phyloP scores from a whole-genome alignment of 2,329 filamentous ascomycete species.

The Talaromyces sp. region DNA sequence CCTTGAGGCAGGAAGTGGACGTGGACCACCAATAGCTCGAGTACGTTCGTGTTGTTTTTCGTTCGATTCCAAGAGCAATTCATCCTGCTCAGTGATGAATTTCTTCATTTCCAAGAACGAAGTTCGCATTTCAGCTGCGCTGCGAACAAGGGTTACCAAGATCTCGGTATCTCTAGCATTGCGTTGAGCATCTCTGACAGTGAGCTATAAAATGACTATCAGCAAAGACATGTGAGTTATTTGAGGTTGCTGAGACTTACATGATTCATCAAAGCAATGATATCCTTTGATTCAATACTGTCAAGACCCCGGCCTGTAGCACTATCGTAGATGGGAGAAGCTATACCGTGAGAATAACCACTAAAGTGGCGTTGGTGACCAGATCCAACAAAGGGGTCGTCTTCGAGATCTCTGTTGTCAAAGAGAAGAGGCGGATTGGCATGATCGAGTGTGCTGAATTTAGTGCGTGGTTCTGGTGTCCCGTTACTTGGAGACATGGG shows the following conservation, averaged over 20 bases:
- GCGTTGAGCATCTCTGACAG: slow-evolving; percentile 91
- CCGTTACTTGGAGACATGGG: slow-evolving; percentile 47
- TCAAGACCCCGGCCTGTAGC: slow-evolving; percentile 84
- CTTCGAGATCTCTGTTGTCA: slow-evolving; percentile 47
- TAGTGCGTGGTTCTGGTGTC: slow-evolving; percentile 43
- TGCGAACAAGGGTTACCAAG: slow-evolving; percentile 84
- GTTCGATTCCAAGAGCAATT: slow-evolving; percentile 79
- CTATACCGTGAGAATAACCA: slow-evolving; percentile 87
- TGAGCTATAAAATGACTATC: slow-evolving; percentile 56
- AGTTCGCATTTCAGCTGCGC: slow-evolving; percentile 93
- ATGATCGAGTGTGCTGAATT: slow-evolving; percentile 49
- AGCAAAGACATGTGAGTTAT: slow-evolving; percentile 19
- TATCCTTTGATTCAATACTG: slow-evolving; percentile 90
- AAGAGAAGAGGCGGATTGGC: slow-evolving; percentile 48
- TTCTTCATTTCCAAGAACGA: slow-evolving; percentile 94
- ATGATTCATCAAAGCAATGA: slow-evolving; percentile 96
- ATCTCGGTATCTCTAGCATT: slow-evolving; percentile 97
- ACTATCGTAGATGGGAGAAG: slow-evolving; percentile 83
- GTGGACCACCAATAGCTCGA: slow-evolving; percentile 75
- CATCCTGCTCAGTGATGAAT: slow-evolving; percentile 84
- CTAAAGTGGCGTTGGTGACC: slow-evolving; percentile 64
- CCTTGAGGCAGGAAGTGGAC: slow-evolving; percentile 69
- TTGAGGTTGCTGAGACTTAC: slow-evolving; percentile 46
- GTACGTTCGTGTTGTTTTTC: slow-evolving; percentile 83
- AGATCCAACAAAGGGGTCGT: slow-evolving; percentile 58